Evolutionary conservation across 2,329 filamentous ascomycete genomes (phyloP), one percentile per base, ranked within the genome.

Genomic region (Acarospora socialis): DNA sequence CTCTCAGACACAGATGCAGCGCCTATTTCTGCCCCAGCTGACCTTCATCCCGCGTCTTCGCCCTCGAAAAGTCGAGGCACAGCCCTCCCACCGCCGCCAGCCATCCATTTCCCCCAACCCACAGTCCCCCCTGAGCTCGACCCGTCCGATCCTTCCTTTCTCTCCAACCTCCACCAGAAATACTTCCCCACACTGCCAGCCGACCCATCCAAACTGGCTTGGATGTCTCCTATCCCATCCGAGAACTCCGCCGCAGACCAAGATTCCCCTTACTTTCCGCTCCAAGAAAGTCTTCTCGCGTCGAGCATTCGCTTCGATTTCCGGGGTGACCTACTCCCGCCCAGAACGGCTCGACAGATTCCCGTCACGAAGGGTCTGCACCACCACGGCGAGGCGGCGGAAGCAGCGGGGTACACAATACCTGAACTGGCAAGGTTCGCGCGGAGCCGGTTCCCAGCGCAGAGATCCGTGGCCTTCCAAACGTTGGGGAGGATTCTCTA

Each of bases 341-440:
- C 90, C 0, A 67, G 73, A 29, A 68, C 73, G 20, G 75, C 83
- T 16, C 68, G 84, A 34, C 63, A 70, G 2, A 74, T 95, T 16
- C 81, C 87, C 4, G 72, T 73, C 1, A 76, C 73, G 8, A 71
- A 77, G 37, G 90, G 90, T 0, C 66, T 98, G 9, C 90, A 98
- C 54, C 87, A 98, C 54, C 90, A 98, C 53, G 84, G 80, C 40
- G 74, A 86, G 36, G 86, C 87, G 2, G 90, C 90, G 10, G 83
- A 92, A 54, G 82, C 86, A 1, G 90, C 90, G 0, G 90, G 90
- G 0, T 98, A 98, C 56, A 95, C 90, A 0, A 70, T 98, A 18
- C 73, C 75, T 0, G 90, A 98, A 55, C 65, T 98, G 1, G 77
- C 83, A 1, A 72, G 78, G 19, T 66, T 94, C 2, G 75, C 82